A percentile compares a stretch with the other conserved stretches of the same genome.
Evolutionary conservation across 495 filamentous ascomycete genomes (phyloP).

Genomic region (Massariosphaeria phaeospora): DNA sequence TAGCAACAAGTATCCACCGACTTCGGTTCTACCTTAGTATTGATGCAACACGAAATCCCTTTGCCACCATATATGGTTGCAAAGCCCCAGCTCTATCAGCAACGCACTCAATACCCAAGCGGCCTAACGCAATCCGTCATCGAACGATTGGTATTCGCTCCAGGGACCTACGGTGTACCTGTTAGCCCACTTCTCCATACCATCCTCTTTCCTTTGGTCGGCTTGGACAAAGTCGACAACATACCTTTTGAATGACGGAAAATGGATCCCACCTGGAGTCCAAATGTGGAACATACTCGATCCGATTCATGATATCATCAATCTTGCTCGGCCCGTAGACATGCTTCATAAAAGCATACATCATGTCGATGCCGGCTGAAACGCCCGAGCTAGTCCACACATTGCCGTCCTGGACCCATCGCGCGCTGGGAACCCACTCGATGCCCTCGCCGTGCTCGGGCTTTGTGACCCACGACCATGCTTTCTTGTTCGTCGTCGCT

Average conservation of each 20-base stretch:
- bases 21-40: no score
- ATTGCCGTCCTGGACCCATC: constrained; percentile 21
- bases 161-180: no score
- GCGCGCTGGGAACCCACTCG: constrained; percentile 13
- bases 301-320: constrained; percentile 1
- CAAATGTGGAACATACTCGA: constrained; percentile 17
- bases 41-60: no score
- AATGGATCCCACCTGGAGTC: constrained; percentile 39
- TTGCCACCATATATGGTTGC: no score
- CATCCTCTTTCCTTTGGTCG: no score
- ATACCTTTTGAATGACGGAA: constrained; percentile 23
- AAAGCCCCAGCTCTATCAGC: no score
- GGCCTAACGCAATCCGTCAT: no score
- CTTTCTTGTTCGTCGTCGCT: constrained; percentile 11
- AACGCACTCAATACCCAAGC: no score
- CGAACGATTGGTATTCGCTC: no score
- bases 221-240: no score
- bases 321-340: constrained; percentile 5
- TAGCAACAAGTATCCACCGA: no score
- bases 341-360: constrained; percentile 4
- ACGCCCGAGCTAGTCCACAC: constrained; percentile 25
- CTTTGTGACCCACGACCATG: neutral
- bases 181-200: no score
- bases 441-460: neutral
- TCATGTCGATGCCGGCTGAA: constrained; percentile 24